These are phyloP conservation scores for Artemisia annua DNA, from an alignment of 129 eudicot genomes.

Conservation along the genomic window DNA sequence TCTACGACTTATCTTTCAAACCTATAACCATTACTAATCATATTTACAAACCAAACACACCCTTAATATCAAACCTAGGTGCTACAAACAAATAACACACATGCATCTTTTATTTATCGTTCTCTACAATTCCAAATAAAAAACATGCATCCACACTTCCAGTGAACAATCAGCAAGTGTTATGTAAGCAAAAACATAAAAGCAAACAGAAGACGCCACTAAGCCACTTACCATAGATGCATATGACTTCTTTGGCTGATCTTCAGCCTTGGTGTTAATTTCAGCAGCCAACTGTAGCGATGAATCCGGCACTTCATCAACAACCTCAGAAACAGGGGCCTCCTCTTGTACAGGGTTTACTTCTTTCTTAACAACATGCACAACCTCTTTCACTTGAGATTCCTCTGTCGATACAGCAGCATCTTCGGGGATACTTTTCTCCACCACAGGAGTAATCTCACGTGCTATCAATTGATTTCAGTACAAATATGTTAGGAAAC, in stretches of 20 bases:
- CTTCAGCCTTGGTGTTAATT: slow-evolving; percentile 51
- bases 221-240: slow-evolving; percentile 82
- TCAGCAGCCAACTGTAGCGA: slow-evolving; percentile 43
- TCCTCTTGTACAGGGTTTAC: slow-evolving; percentile 48
- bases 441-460: slow-evolving; percentile 40
- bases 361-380: slow-evolving; percentile 56
- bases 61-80: background rate
- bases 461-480: slow-evolving; percentile 18
- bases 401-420: slow-evolving; percentile 48
- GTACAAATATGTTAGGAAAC: background rate
- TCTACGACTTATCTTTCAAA: too few relatives aligned
- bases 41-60: too few relatives aligned
- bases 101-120: slow-evolving; percentile 7
- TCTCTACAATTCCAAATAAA: background rate
- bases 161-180: slow-evolving; percentile 8
- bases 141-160: background rate
- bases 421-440: slow-evolving; percentile 52
- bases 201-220: background rate
- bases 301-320: slow-evolving; percentile 57
- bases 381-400: slow-evolving; percentile 45
- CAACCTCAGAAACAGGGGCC: slow-evolving; percentile 53
- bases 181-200: background rate
- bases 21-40: too few relatives aligned
- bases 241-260: slow-evolving; percentile 80
- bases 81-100: slow-evolving; percentile 6